Conservation (phyloP, 176 grass and related monocot species). For the Phoenix dactylifera region DNA sequence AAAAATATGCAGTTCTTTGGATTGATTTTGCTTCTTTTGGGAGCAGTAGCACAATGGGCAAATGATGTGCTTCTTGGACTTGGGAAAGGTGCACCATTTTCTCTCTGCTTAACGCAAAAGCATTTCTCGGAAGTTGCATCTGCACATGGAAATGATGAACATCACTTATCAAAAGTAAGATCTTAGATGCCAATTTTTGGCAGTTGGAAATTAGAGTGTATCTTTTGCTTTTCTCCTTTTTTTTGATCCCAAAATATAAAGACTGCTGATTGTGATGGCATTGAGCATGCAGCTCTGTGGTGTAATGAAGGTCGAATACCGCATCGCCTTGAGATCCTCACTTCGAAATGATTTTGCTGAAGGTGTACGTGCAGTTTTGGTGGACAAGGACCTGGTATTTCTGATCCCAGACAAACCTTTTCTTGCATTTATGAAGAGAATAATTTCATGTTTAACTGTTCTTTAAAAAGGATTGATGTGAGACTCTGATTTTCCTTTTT, state of each 20-base stretch:
- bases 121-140: slow-evolving; percentile 82
- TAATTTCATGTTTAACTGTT: too few species aligned
- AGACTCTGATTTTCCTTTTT: too few species aligned
- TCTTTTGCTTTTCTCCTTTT: too few species aligned
- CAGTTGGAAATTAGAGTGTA: too few species aligned
- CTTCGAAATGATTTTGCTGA: slow-evolving; percentile 82
- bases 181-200: not conserved
- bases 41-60: slow-evolving; percentile 78
- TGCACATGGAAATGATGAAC: slow-evolving; percentile 42
- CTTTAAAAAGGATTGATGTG: too few species aligned
- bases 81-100: slow-evolving; percentile 93
- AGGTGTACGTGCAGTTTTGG: slow-evolving; percentile 96
- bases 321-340: slow-evolving; percentile 71
- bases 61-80: slow-evolving; percentile 74
- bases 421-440: not conserved
- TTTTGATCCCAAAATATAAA: too few species aligned
- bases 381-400: slow-evolving; percentile 96
- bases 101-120: slow-evolving; percentile 77
- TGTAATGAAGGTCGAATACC: slow-evolving; percentile 90
- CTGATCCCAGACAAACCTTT: not conserved
- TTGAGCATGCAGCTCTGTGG: slow-evolving; percentile 41
- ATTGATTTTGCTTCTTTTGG: slow-evolving; percentile 18
- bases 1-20: too few species aligned
- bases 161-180: slow-evolving; percentile 64
- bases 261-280: too few species aligned